Evolutionary conservation across 805 yeast genomes (phyloP).

Genomic region (Nakazawaea anatomiae): DNA sequence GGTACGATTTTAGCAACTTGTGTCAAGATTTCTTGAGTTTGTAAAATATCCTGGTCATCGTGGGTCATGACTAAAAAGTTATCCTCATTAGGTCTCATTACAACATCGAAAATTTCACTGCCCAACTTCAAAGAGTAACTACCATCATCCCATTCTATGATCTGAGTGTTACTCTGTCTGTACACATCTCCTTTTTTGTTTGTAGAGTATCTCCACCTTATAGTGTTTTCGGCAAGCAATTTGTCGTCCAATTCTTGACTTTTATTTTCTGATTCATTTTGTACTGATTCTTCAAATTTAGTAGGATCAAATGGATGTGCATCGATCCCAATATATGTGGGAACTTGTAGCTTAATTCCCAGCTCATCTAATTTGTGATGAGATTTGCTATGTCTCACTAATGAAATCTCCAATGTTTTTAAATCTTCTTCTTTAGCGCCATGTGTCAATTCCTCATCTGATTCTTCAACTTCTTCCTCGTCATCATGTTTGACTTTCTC

Average conservation of each 20-base stretch:
- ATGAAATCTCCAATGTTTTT: slow-evolving; percentile 34
- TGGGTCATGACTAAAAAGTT: slow-evolving; percentile 67
- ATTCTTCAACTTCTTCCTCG: slow-evolving; percentile 29
- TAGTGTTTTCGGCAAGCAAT: slow-evolving; percentile 72
- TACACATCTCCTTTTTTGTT: slow-evolving; percentile 65
- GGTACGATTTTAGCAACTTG: slow-evolving; percentile 77
- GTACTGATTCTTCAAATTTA: slow-evolving; percentile 33
- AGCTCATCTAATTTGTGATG: slow-evolving; percentile 30
- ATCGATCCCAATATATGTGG: slow-evolving; percentile 77
- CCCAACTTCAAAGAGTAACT: slow-evolving; percentile 81
- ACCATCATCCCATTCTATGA: slow-evolving; percentile 94
- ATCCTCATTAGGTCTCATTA: slow-evolving; percentile 58
- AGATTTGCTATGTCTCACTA: slow-evolving; percentile 47
- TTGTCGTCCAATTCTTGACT: slow-evolving; percentile 56
- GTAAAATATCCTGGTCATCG: slow-evolving; percentile 65
- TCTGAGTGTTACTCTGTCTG: slow-evolving; percentile 84
- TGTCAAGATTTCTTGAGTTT: slow-evolving; percentile 57
- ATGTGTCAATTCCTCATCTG: slow-evolving; percentile 18
- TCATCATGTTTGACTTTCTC: slow-evolving; percentile 16
- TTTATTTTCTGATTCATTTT: slow-evolving; percentile 31
- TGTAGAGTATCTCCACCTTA: slow-evolving; percentile 90
- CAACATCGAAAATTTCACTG: slow-evolving; percentile 77
- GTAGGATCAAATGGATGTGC: slow-evolving; percentile 82
- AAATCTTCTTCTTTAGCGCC: slow-evolving; percentile 14
- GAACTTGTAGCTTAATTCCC: slow-evolving; percentile 52